Evolutionary conservation across 768 basidiomycete genomes (phyloP), one percentile per base, ranked within the genome.

Genomic region (Dioszegia hungarica): DNA sequence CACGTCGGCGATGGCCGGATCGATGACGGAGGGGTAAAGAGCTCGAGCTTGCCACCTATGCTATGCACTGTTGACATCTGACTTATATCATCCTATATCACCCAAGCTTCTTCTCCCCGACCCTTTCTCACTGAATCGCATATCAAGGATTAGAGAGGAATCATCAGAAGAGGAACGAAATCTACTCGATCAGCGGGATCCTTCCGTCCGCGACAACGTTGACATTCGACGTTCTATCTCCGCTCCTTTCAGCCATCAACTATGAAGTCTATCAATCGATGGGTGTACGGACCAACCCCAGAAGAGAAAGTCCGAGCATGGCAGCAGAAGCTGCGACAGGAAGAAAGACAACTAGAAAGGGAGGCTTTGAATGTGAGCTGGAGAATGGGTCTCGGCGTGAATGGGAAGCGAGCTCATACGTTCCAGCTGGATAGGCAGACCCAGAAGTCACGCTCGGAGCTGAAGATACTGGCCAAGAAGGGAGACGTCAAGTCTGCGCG

Each of bases 331-430:
- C 79, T 99, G 53, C 86, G 89, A 51, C 77, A 82, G 55, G 90
- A 98, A 75, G 81, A 85, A 70, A 83, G 95, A 24, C 81, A 82
- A 58, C 78, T 99, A 56, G 95, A 99, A 62, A 81, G 90, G 77
- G 95, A 98, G 80, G 92, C 92, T 81, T 86, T 86, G 80, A 89
- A 94, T 86, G 93, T 94, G 79, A 78, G 76, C n/a, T n/a, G n/a
- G n/a, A 60, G n/a, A 33, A 55, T 28, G 33, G 5, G 5, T 24
- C 19, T 27, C 19, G 11, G 31, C 20, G 6, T 17, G 39, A 29
- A n/a, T n/a, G n/a, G n/a, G n/a, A 34, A n/a, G 3, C 24, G 37
- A 33, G 31, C 56, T 50, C n/a, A 48, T 50, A 4, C 19, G 5
- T 6, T 40, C 3, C 63, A 95, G 89, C 82, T 98, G 46, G 92